Conservation (phyloP, 148 eudicot genomes). For the Silene conica region DNA sequence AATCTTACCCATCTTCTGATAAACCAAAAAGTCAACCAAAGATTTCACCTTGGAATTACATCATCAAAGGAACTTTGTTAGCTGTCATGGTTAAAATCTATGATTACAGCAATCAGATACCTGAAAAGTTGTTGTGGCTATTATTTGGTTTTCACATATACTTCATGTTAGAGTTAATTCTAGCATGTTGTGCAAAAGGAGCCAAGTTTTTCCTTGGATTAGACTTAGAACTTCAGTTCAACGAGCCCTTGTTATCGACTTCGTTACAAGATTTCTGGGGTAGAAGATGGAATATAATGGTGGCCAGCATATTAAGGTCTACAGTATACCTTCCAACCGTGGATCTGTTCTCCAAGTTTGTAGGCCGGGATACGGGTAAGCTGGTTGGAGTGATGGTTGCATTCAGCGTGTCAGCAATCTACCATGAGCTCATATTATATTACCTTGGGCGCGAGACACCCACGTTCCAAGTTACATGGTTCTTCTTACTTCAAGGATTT, state of each 20-base stretch:
- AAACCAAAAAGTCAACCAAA: neutral
- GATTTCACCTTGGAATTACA: constrained; percentile 26
- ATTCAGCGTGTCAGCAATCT: constrained; percentile 37
- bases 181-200: constrained; percentile 24
- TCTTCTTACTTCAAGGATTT: constrained; percentile 47
- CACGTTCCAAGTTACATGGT: constrained; percentile 34
- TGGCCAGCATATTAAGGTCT: constrained; percentile 33
- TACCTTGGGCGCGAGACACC: constrained; percentile 37
- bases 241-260: constrained; percentile 46
- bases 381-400: constrained; percentile 13
- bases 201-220: constrained; percentile 25
- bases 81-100: constrained; percentile 24
- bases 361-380: constrained; percentile 30
- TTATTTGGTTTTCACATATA: constrained; percentile 34
- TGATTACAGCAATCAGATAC: constrained; percentile 27
- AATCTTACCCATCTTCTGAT: constrained; percentile 14
- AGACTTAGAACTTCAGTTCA: constrained; percentile 42
- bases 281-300: constrained; percentile 51
- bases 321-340: constrained; percentile 40
- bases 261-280: constrained; percentile 66
- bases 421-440: constrained; percentile 48
- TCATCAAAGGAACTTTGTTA: constrained; percentile 27
- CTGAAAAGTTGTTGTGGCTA: constrained; percentile 27
- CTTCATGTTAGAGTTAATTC: constrained; percentile 35
- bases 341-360: neutral